Conservation (phyloP, 83 land plant genomes). For the Picea abies region DNA sequence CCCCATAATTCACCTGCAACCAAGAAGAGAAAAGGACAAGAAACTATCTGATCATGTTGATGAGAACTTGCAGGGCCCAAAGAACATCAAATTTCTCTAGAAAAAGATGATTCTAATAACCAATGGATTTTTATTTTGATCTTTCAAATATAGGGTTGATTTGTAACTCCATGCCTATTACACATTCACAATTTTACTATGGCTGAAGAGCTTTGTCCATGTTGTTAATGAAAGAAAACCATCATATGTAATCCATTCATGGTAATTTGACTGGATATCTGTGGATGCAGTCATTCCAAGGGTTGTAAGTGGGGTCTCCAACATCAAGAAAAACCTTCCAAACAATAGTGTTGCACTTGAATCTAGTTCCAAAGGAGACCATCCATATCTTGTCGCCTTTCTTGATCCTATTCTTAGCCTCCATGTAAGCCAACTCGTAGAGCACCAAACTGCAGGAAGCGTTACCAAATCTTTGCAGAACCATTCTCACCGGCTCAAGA, state of each 20-base stretch:
- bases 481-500: slow-evolving; percentile 48
- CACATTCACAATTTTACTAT: no score
- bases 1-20: slow-evolving; percentile 73
- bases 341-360: slow-evolving; percentile 35
- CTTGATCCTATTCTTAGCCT: slow-evolving; percentile 44
- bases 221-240: no score
- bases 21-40: neutral
- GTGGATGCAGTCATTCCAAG: slow-evolving; percentile 48
- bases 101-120: no score
- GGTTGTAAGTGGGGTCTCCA: slow-evolving; percentile 14
- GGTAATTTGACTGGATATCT: slow-evolving; percentile 32
- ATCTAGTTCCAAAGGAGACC: slow-evolving; percentile 54
- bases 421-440: slow-evolving; percentile 50
- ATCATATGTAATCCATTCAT: no score
- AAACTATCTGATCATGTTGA: no score
- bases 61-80: no score
- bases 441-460: slow-evolving; percentile 47
- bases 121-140: no score
- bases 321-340: slow-evolving; percentile 31
- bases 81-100: no score
- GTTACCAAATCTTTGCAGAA: slow-evolving; percentile 53
- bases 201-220: no score
- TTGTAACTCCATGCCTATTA: no score
- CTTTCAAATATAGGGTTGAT: no score
- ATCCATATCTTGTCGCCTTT: slow-evolving; percentile 42